Base-by-base conservation (phyloP, 495 filamentous ascomycete genomes). In the Penicillium dipodomyicola region DNA sequence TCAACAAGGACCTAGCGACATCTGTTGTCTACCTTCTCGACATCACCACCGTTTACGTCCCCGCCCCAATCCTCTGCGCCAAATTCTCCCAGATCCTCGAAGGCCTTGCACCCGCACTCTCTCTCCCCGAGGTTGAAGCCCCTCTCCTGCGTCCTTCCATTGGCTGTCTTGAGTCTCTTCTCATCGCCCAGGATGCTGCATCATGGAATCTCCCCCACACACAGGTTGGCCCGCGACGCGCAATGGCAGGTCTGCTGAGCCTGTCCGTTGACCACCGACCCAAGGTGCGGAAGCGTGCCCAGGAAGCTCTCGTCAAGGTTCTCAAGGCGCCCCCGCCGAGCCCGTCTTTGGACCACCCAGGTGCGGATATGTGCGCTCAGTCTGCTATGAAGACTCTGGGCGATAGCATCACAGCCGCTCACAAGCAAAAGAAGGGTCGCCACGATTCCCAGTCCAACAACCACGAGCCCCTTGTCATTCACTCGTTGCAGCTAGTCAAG, bases 21-120 rank as follows among this genome's bases (percentile, higher is more conserved):
- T 91, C 94, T 14, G 88, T 96, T 57, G 89, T 98, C 54, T 98
- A 98, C 72, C 85, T 98, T 15, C 90, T 98, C 76, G 94, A 98
- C 71, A 75, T 93, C 60, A 84, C 95, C 59, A 90, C 91, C 14
- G 86, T 85, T 57, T 88, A 85, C 67, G 84, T 91, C 50, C 93
- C 95, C 35, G 79, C 88, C 22, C 81, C 94, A 17, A 83, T 98
- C 30, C 86, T 98, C 29, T 86, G 90, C 51, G 87, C 90, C 35
- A 96, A 96, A 71, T 98, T 97, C 76, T 84, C 87, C 12, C 89
- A 96, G 69, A 97, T 98, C 63, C 84, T 98, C 49, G 84, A 85
- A 17, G 86, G 86, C 59, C 84, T 98, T 48, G 91, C 89, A 8
- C 91, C 94, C 2, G 86, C 91, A 7, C 72, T 98, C 37, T 85